phyloP scores from a whole-genome alignment of 2,329 filamentous ascomycete genomes.

The Cercospora canescens region DNA sequence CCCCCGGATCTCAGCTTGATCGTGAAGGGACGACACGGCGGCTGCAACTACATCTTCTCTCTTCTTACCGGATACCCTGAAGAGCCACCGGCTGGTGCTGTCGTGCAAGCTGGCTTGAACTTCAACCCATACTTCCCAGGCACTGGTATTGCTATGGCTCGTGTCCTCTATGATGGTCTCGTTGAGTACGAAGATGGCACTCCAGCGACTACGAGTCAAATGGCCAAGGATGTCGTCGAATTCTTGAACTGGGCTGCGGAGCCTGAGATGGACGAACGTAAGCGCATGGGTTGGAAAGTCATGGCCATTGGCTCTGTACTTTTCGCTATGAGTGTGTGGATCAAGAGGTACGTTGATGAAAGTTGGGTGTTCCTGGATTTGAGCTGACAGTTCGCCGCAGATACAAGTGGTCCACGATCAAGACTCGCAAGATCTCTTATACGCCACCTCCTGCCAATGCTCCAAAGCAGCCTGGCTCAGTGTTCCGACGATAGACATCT shows the following conservation, averaged over 20 bases:
- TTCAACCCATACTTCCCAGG: conserved; percentile 99
- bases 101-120: conserved; percentile 87
- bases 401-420: conserved; percentile 98
- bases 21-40: conserved; percentile 94
- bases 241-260: conserved; percentile 99
- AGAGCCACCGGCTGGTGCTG: conserved; percentile 85
- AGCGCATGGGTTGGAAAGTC: conserved; percentile 99
- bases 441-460: conserved; percentile 20
- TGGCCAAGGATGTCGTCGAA: conserved; percentile 99
- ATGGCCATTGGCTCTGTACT: conserved; percentile 76
- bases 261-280: conserved; percentile 98
- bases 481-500: conserved; percentile 30
- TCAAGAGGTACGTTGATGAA: conserved; percentile 68
- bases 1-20: conserved; percentile 98
- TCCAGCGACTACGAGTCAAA: conserved; percentile 91
- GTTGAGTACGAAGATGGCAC: conserved; percentile 98
- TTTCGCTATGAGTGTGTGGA: conserved; percentile 88
- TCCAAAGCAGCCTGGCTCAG: conserved; percentile 24
- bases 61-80: conserved; percentile 97
- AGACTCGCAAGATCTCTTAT: conserved; percentile 79
- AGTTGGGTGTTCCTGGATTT: background rate
- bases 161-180: conserved; percentile 94
- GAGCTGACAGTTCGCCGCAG: conserved; percentile 39
- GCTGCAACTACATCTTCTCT: conserved; percentile 98
- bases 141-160: conserved; percentile 97